A percentile compares a stretch with the other conserved stretches of the same genome.
phyloP scores from a whole-genome alignment of 2,329 filamentous ascomycete species.

The Aspergillus sergii region DNA sequence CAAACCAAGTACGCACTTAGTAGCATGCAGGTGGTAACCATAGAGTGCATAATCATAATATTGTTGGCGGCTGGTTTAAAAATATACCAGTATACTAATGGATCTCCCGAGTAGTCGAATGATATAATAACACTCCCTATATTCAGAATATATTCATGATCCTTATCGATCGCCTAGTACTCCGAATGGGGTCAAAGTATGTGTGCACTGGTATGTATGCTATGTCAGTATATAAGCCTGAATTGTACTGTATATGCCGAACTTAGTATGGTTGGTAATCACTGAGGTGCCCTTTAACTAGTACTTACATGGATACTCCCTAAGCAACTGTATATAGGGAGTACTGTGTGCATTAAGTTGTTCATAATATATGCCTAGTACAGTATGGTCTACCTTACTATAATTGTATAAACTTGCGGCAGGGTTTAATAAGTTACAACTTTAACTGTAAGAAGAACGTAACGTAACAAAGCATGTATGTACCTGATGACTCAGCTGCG shows the following conservation, averaged over 20 bases:
- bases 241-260: neutral
- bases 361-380: neutral
- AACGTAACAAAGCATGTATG: neutral
- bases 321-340: neutral
- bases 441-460: neutral
- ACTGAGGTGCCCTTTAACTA: neutral
- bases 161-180: too few relatives aligned
- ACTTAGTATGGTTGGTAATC: neutral
- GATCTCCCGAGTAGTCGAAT: too few relatives aligned
- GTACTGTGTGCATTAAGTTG: neutral
- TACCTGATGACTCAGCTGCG: slow-evolving; percentile 20
- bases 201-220: too few relatives aligned
- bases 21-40: neutral
- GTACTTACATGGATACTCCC: neutral
- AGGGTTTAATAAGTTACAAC: neutral
- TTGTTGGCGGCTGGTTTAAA: too few relatives aligned
- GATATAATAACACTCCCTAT: too few relatives aligned
- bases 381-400: too few relatives aligned
- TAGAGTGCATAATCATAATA: neutral
- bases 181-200: too few relatives aligned
- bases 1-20: too few relatives aligned
- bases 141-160: too few relatives aligned
- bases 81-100: too few relatives aligned
- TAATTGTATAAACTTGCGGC: too few relatives aligned
- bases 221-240: too few relatives aligned